Evolutionary conservation across 208 protist species (phyloP), one percentile per base, ranked within the genome.

Genomic region (Trypanosomatidae sp.): DNA sequence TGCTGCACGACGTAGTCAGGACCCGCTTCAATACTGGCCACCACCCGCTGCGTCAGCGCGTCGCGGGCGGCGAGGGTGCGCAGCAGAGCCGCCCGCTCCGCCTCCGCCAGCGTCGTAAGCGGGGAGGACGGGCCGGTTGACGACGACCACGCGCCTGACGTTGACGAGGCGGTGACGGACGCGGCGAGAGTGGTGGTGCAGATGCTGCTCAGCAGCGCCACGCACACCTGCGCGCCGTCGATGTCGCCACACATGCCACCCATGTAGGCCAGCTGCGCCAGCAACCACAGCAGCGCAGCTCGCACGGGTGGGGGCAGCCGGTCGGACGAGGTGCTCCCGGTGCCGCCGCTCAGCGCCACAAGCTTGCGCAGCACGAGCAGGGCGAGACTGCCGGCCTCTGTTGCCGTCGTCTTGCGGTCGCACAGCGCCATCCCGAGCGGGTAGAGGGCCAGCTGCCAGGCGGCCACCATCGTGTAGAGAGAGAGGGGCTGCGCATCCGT

Each of bases 161-260:
- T n/a, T n/a, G n/a, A n/a, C n/a, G n/a, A n/a, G n/a, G n/a, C n/a
- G n/a, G n/a, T n/a, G n/a, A n/a, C 59, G n/a, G 77, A 56, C 62
- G 68, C 64, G 30, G 50, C 70, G n/a, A 94, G 72, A 3, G 82
- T 85, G 46, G 80, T 71, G 25, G 82, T 81, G 77, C 88, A 90
- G 50, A 97, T 83, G 60, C 82, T 87, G 53, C 84, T 86, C 55
- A 97, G 82, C 69, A 91, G 90, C 46, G 85, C 71, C 49, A 95
- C 79, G 73, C 92, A 95, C 47, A 84, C 82, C 68, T 94, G 92
- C 9, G 90, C 81, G 50, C 74, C 86, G 59, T 95, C 90, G 3
- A 81, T 70, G 72, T 93, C 87, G 30, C 86, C 75, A 76, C 90
- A 95, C 88, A 95, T 88, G 53, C 75, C 82, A 10, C 92, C 92